These are phyloP conservation scores for Paramyrothecium roridum DNA, from an alignment of 2,329 filamentous ascomycete genomes.

Conservation along the genomic window DNA sequence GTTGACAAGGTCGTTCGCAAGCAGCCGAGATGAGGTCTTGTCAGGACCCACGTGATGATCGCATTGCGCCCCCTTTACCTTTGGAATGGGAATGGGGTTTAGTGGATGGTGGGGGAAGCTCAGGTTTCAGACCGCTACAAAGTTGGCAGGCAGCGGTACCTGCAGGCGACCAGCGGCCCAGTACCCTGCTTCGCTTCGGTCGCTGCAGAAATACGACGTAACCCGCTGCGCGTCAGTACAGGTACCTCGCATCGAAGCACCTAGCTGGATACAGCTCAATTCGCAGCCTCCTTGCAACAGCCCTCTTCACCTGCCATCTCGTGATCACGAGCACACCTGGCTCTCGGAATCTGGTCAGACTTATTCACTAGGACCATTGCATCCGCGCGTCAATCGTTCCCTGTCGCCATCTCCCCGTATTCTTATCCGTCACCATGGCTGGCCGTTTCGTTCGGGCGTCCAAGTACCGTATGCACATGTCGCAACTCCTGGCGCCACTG, in stretches of 20 bases:
- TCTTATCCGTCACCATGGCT: slow-evolving; percentile 43
- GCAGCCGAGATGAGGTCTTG: too few species aligned
- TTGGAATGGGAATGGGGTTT: not conserved
- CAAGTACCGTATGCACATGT: slow-evolving; percentile 59
- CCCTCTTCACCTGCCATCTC: not conserved
- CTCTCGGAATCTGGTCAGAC: not conserved
- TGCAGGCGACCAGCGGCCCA: too few species aligned
- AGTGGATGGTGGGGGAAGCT: not conserved
- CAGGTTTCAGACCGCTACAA: too few species aligned
- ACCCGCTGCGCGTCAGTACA: too few species aligned
- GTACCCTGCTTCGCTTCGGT: too few species aligned
- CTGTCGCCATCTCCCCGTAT: slow-evolving; percentile 8
- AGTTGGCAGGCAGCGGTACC: too few species aligned
- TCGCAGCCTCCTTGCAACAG: not conserved
- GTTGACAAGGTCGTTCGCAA: too few species aligned
- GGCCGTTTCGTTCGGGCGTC: slow-evolving; percentile 66
- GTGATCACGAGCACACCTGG: not conserved
- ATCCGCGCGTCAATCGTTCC: slow-evolving; percentile 2
- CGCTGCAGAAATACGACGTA: too few species aligned
- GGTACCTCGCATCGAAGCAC: too few species aligned
- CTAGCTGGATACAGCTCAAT: too few species aligned
- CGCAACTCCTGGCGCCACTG: slow-evolving; percentile 19
- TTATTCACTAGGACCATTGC: not conserved
- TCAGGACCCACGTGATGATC: not conserved
- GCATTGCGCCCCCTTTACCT: not conserved